Conservation (phyloP, 2,329 filamentous ascomycete species). For the Periconia sp. region DNA sequence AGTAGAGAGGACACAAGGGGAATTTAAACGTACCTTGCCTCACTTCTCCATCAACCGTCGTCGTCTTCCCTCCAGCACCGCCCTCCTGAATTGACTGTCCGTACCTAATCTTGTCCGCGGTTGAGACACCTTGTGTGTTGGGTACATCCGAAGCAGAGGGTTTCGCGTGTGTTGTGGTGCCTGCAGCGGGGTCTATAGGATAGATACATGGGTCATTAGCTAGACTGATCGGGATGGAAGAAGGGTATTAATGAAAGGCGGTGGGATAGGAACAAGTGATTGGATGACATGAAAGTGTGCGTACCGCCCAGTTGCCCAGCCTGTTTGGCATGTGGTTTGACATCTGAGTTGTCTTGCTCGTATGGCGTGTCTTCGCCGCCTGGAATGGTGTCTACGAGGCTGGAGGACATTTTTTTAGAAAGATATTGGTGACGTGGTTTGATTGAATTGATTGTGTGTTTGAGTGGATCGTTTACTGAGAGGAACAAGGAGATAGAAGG, state of each 20-base stretch:
- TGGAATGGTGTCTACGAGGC: slow-evolving; percentile 60
- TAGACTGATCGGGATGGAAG: background rate
- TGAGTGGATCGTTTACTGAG: too few species aligned
- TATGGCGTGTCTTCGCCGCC: slow-evolving; percentile 66
- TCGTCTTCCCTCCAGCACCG: slow-evolving; percentile 58
- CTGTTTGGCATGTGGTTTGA: slow-evolving; percentile 54
- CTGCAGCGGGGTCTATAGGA: slow-evolving; percentile 11
- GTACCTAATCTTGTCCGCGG: slow-evolving; percentile 56
- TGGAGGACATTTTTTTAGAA: slow-evolving; percentile 49
- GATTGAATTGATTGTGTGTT: too few species aligned
- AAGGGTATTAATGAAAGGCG: background rate
- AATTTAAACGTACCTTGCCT: slow-evolving; percentile 37
- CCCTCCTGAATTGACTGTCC: slow-evolving; percentile 59
- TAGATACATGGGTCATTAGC: background rate
- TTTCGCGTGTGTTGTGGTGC: slow-evolving; percentile 15
- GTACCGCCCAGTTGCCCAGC: slow-evolving; percentile 60
- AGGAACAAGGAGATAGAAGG: too few species aligned
- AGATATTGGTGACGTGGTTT: background rate
- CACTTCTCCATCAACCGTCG: slow-evolving; percentile 37
- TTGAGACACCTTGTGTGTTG: slow-evolving; percentile 43
- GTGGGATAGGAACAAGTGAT: background rate
- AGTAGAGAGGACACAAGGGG: too few species aligned
- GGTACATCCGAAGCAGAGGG: slow-evolving; percentile 40
- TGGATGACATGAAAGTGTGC: background rate
- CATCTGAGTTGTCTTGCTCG: slow-evolving; percentile 58